Evolutionary conservation across 2,329 filamentous ascomycete species (phyloP), one percentile per base, ranked within the genome.

Genomic region (Fusarium marasasianum): DNA sequence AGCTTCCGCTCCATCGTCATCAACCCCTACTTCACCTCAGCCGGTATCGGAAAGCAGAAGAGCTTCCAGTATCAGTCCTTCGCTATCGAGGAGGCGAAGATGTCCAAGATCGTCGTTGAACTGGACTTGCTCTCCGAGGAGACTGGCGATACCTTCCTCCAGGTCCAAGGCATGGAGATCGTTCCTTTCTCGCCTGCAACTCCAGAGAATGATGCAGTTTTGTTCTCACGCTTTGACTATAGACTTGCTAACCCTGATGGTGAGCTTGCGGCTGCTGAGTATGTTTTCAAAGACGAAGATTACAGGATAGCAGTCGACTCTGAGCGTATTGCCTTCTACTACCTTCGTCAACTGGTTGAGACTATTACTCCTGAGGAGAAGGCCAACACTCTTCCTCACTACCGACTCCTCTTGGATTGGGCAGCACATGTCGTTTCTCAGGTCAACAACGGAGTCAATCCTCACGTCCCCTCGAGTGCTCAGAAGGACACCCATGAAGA

Each of bases 81-180:
- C 4, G 31, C 48, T 11, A 15, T 37, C 3, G 12, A 53, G 3
- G 48, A 53, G 17, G 37, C 0, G 2, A 53, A 53, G 12, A 8
- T 12, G 1, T 18, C 26, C 31, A 61, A 9, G 37, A 2, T 40
- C 11, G 2, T 35, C 2, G 44, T 60, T 5, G 26, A 51, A 1
- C 17, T 60, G 1, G 1, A 53, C 12, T 6, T 53, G 17, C 48
- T 29, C 2, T 60, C 15, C 2, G 22, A 37, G 1, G 47, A 35
- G 37, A 54, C 24, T 12, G 26, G 29, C 0, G 33, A 33, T n/a
- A 54, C 47, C 0, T 61, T 61, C 1, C 31, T 54, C 0, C 58
- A 61, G n/a, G 54, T 61, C 1, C 47, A 61, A 0, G 58, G 47
- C 11, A 26, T 61, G 22, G 40, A 35, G 14, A 1, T 61, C 0